Evolutionary conservation across 2,329 filamentous ascomycete species (phyloP).

Genomic region (Cladosporium velox): DNA sequence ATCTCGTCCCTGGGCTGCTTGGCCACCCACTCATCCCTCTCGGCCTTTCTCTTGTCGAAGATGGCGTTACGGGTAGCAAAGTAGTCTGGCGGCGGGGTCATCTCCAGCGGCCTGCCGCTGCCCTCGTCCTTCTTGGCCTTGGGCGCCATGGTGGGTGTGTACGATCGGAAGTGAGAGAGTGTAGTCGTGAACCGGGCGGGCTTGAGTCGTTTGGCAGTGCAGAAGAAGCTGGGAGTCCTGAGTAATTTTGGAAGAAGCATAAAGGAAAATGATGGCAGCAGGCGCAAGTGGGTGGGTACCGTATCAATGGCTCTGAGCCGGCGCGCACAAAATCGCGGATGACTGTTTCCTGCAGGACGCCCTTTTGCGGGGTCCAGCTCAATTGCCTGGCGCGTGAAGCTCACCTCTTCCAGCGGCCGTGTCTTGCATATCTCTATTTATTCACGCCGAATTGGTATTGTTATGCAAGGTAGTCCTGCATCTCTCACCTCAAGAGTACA

Average conservation of each 20-base stretch:
- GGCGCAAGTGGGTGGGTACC: conserved; percentile 16
- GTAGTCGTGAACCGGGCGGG: conserved; percentile 6
- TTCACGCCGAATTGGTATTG: background rate
- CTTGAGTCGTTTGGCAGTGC: conserved; percentile 5
- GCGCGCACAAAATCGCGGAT: conserved; percentile 16
- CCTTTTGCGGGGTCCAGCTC: conserved; percentile 13
- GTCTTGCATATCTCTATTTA: conserved; percentile 2
- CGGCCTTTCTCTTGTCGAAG: conserved; percentile 85
- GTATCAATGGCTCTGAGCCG: conserved; percentile 18
- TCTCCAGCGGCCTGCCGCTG: conserved; percentile 49
- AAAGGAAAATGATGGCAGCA: conserved; percentile 18
- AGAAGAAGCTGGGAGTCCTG: conserved; percentile 15
- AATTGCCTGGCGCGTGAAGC: background rate
- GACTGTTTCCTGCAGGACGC: conserved; percentile 14
- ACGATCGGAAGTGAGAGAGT: conserved; percentile 18
- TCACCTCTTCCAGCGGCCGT: background rate
- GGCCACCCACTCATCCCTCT: conserved; percentile 74
- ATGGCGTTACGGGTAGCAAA: conserved; percentile 81
- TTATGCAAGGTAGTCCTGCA: background rate
- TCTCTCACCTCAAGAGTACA: background rate
- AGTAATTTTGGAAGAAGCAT: conserved; percentile 16
- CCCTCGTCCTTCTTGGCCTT: conserved; percentile 38
- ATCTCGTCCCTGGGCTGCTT: conserved; percentile 73
- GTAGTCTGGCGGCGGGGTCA: conserved; percentile 66
- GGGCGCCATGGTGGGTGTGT: conserved; percentile 33